A percentile compares a stretch with the other conserved stretches of the same genome.
Conservation (phyloP, 1,284 basidiomycete species). For the Ustilago trichophora region DNA sequence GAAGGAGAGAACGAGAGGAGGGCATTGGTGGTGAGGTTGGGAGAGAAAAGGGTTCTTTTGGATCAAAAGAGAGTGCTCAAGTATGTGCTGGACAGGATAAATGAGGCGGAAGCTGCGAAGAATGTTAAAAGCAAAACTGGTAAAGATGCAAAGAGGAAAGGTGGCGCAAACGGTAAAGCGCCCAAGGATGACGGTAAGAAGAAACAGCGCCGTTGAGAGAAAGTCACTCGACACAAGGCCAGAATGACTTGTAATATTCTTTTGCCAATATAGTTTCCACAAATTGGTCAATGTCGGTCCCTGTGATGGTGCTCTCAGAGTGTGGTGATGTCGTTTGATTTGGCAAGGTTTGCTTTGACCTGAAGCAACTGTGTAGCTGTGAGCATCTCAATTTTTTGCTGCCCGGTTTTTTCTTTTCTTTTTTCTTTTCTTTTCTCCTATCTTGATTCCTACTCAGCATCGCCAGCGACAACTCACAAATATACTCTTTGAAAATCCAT, state of each 20-base stretch:
- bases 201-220: conserved; percentile 30
- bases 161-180: conserved; percentile 3
- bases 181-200: conserved; percentile 10
- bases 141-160: conserved; percentile 28
- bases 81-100: conserved; percentile 30
- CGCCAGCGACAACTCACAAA: no score
- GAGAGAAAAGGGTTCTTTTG: conserved; percentile 79
- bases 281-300: no score
- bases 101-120: conserved; percentile 23
- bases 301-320: no score
- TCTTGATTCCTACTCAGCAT: no score
- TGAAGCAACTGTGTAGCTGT: neutral
- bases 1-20: conserved; percentile 66
- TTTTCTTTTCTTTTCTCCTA: neutral
- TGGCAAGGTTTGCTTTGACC: neutral
- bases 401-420: neutral
- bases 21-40: conserved; percentile 79
- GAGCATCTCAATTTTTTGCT: no score
- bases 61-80: conserved; percentile 47
- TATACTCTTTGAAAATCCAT: no score
- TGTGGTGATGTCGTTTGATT: no score
- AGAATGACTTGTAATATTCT: no score
- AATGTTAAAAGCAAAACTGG: conserved; percentile 6
- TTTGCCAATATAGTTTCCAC: no score
- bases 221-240: no score